Evolutionary conservation across 352 stramenopile genomes (phyloP), one percentile per base, ranked within the genome.

Genomic region (Pythium vanterpoolii): DNA sequence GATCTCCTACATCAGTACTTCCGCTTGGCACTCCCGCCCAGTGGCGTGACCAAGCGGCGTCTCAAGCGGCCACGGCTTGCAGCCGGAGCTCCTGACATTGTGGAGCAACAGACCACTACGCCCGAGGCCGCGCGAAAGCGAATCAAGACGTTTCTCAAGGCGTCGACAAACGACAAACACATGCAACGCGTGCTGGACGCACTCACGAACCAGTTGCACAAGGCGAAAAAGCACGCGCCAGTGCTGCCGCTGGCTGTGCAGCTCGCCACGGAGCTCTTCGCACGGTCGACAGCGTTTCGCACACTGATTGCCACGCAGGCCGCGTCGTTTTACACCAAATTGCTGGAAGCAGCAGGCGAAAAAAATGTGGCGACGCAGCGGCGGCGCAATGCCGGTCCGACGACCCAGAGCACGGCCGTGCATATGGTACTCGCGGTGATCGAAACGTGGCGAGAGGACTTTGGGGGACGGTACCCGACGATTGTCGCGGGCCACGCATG

Each of bases 361-460:
- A 65, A 65, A 30, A 44, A 68, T n/a, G 59, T 60, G 27, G 28
- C 18, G 51, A 27, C 40, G 18, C 24, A 24, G 44, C 34, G 36
- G 27, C 14, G 31, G 26, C 1, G 23, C 8, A 23, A 18, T 31
- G 13, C 49, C 47, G 6, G 28, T 10, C 38, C 28, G 27, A 19
- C 73, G 8, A 6, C 6, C 33, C 31, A 66, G 39, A 77, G 60
- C 24, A 23, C 47, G 14, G 55, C 74, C 3, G 28, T 89, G 39
- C 52, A 42, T 0, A 34, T 21, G 23, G 77, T 77, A 31, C 60
- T 92, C 48, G 61, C 26, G 28, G 64, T 89, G 49, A 69, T 92
- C 54, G 83, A 92, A 45, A 59, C 54, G 27, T 92, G 83, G 83
- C 74, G 69, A 44, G 68, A 87, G 10, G 55, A 71, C 14, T 89